Percentiles rank a stretch among this genome's conserved stretches.
Conservation (phyloP, 2,329 filamentous ascomycete species). For the Eurotiales sp. region DNA sequence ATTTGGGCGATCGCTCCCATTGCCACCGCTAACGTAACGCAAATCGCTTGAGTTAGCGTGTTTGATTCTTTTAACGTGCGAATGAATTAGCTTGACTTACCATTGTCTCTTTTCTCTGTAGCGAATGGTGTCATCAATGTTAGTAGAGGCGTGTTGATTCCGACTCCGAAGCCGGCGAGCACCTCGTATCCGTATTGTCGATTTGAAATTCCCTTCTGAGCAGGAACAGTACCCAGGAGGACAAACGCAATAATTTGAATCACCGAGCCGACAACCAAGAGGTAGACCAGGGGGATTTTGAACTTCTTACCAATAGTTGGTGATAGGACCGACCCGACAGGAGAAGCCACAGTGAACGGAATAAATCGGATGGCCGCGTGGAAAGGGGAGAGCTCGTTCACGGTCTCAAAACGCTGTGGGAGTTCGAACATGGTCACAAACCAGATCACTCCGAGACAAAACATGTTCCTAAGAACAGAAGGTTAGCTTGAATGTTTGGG, state of each 20-base stretch:
- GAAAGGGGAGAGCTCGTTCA: conserved; percentile 1
- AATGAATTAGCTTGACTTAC: background rate
- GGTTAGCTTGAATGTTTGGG: background rate
- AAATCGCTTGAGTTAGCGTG: background rate
- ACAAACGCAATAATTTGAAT: conserved; percentile 34
- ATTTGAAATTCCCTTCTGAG: conserved; percentile 16
- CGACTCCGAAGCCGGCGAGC: conserved; percentile 37
- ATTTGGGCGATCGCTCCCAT: conserved; percentile 17
- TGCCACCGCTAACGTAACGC: conserved; percentile 12
- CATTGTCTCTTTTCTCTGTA: background rate
- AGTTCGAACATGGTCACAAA: conserved; percentile 23
- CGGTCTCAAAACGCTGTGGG: background rate
- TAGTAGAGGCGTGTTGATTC: conserved; percentile 18
- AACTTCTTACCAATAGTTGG: background rate
- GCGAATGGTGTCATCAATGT: conserved; percentile 6
- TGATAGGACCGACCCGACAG: background rate
- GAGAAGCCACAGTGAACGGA: conserved; percentile 1
- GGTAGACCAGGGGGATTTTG: conserved; percentile 28
- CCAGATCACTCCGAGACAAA: conserved; percentile 31
- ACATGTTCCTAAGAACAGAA: background rate
- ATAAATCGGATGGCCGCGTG: conserved; percentile 2
- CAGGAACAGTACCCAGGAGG: conserved; percentile 23
- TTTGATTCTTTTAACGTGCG: background rate
- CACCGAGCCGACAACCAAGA: conserved; percentile 24
- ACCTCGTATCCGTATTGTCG: conserved; percentile 33